These are phyloP conservation scores for Pelargonium myrrhifolium DNA, from an alignment of 441 rosid species.

Conservation along the genomic window DNA sequence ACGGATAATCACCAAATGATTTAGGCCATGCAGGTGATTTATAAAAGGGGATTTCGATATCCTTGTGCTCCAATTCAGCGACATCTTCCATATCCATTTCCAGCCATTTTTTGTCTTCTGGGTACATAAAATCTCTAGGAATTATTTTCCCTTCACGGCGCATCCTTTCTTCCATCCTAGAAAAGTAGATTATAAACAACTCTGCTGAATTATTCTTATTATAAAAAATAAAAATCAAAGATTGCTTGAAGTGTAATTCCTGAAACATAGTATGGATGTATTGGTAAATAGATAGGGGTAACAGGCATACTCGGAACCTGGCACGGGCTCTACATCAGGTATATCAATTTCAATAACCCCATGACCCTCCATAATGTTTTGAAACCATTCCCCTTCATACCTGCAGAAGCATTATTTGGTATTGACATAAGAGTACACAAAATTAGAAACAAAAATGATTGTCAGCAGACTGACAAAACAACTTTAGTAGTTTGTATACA, in stretches of 20 bases:
- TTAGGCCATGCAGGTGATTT: constrained; percentile 67
- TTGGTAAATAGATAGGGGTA: not conserved
- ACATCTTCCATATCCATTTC: constrained; percentile 90
- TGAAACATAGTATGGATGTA: not conserved
- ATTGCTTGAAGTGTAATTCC: constrained; percentile 4
- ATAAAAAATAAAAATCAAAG: constrained; percentile 7
- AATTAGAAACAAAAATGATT: not conserved
- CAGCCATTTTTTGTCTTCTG: constrained; percentile 84
- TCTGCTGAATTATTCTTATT: constrained; percentile 11
- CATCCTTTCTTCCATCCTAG: constrained; percentile 85
- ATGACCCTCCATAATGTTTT: constrained; percentile 75
- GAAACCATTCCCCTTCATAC: constrained; percentile 96
- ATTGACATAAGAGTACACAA: not conserved
- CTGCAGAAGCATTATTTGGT: constrained; percentile 25
- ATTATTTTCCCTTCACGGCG: constrained; percentile 79
- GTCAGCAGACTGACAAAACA: not conserved
- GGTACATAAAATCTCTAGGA: constrained; percentile 64
- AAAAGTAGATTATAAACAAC: constrained; percentile 8
- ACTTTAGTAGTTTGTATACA: no score
- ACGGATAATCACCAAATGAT: constrained; percentile 75
- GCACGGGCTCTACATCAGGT: constrained; percentile 80
- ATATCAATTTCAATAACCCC: constrained; percentile 84
- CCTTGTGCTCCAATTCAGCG: constrained; percentile 10
- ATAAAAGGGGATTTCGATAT: constrained; percentile 49
- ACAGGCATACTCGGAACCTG: constrained; percentile 70